Conservation (phyloP, 805 yeast species). For the Candida rishiriensis region DNA sequence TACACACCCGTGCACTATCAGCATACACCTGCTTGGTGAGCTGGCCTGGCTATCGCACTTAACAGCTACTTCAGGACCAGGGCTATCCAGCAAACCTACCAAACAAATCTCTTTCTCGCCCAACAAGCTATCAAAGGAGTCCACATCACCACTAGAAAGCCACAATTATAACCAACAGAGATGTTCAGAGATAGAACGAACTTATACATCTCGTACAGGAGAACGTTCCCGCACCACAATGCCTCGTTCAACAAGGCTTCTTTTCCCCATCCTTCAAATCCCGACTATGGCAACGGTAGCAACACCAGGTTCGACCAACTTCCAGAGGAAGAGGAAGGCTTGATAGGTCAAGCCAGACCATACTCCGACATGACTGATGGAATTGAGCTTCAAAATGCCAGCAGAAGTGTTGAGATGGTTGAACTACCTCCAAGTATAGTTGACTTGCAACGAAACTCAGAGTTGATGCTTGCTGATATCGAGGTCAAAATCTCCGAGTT, state of each 20-base stretch:
- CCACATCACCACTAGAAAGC: no score
- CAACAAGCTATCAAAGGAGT: no score
- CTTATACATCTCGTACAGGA: slow-evolving; percentile 78
- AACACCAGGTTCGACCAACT: slow-evolving; percentile 31
- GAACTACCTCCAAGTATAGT: slow-evolving; percentile 74
- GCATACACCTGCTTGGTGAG: no score
- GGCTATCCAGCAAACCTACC: no score
- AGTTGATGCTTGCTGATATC: slow-evolving; percentile 51
- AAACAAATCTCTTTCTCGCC: no score
- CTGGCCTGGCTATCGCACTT: no score
- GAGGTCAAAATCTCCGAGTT: slow-evolving; percentile 53
- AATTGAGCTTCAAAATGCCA: slow-evolving; percentile 7
- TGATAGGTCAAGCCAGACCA: slow-evolving; percentile 33
- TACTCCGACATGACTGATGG: slow-evolving; percentile 12
- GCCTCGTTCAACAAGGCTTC: slow-evolving; percentile 13
- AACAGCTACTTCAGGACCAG: no score
- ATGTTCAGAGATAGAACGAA: slow-evolving; percentile 81
- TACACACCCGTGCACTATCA: no score
- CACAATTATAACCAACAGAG: no score
- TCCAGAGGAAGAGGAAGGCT: slow-evolving; percentile 56
- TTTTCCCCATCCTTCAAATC: neutral
- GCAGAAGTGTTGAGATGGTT: slow-evolving; percentile 50
- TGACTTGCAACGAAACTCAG: slow-evolving; percentile 69
- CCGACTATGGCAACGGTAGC: neutral
- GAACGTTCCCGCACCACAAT: slow-evolving; percentile 75